Evolutionary conservation across 257 asterid species (phyloP).

Genomic region (Dorcoceras hygrometricum): DNA sequence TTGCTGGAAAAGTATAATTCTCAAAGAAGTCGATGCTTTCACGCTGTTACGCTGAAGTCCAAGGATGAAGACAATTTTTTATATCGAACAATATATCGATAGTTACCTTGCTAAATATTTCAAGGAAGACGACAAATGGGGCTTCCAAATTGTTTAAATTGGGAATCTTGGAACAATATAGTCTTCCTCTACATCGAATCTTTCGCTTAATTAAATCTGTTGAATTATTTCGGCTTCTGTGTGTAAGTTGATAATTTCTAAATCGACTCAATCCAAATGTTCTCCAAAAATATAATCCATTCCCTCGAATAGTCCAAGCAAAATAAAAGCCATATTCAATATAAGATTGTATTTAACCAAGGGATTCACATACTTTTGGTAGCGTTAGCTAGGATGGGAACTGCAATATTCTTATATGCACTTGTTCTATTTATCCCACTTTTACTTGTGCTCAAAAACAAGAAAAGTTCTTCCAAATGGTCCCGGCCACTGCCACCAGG

Average conservation of each 20-base stretch:
- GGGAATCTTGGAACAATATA: not conserved
- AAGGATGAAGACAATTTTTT: not conserved
- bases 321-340: too few species aligned
- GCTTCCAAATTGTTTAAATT: not conserved
- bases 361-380: too few species aligned
- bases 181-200: not conserved
- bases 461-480: not conserved
- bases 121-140: not conserved
- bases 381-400: not conserved
- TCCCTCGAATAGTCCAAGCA: too few species aligned
- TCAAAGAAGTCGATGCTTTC: not conserved
- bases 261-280: too few species aligned
- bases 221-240: too few species aligned
- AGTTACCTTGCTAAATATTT: too few species aligned
- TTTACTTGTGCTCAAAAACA: not conserved
- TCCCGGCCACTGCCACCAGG: conserved; percentile 19
- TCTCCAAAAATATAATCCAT: too few species aligned
- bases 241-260: too few species aligned
- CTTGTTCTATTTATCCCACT: not conserved
- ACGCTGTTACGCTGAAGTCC: too few species aligned
- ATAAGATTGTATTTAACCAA: too few species aligned
- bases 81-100: too few species aligned
- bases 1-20: not conserved
- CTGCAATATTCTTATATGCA: not conserved
- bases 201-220: not conserved